Base-by-base conservation (phyloP, 352 stramenopile genomes). In the Globisporangium mamillatum region DNA sequence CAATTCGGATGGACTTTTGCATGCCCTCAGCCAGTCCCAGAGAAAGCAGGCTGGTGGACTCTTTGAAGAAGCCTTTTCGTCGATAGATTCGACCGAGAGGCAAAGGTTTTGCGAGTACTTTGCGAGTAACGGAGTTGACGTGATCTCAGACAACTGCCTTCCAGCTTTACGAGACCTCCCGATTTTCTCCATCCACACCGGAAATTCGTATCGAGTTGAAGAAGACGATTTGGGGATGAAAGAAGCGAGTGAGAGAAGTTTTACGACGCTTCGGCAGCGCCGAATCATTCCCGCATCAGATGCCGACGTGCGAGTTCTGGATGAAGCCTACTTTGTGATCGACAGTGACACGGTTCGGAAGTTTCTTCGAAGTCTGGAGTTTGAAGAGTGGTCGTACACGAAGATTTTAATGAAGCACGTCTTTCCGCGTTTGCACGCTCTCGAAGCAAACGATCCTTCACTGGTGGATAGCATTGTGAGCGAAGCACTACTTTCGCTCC, bases 381-480 rank as follows among this genome's bases (percentile, higher is more conserved):
- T 89, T 18, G 78, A 89, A 10, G 81, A 91, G 60, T 88, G 75
- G 80, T 80, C 71, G 18, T 77, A 76, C 60, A 81, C 84, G 1
- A 76, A 73, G 32, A 80, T 91, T 52, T 71, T 93, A 50, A 32
- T 91, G 53, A 75, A 89, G 32, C 72, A 87, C 53, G 78, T 94
- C 50, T 84, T 94, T 36, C 85, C 84, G 25, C 75, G 69, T 24
- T 53, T 94, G 18, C 18, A 57, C 12, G 55, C 36, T 16, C 72
- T 91, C 14, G 74, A 86, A 60, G 41, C 44, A 2, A 66, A 71
- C 22, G 68, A 82, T 60, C 24, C 55, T 14, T 58, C 65, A 14
- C 70, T 93, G 20, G 73, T 89, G 4, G 81, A 88, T 67, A 76
- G 76, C 1, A 67, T 91, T n/a, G 58, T 93, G 20, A 64, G 82